These are phyloP conservation scores for Backusella liffmaniae DNA, from an alignment of 192 early-diverging fungal genomes.

Conservation along the genomic window DNA sequence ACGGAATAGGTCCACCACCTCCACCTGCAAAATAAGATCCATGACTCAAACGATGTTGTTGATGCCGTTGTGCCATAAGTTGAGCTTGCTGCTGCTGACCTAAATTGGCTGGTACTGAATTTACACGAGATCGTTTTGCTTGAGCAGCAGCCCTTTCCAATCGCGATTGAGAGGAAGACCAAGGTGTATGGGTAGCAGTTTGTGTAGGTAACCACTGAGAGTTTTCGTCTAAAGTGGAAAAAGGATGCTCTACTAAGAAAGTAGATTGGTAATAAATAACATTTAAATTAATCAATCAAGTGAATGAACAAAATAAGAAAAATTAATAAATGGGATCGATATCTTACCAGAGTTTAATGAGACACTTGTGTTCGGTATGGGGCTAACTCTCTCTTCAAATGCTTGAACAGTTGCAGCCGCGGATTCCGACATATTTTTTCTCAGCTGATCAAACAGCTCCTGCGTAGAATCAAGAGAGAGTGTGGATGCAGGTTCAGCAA, in stretches of 20 bases:
- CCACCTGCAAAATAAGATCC: constrained; percentile 3
- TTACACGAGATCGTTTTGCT: constrained; percentile 23
- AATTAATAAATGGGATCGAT: not conserved
- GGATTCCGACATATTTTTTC: constrained; percentile 37
- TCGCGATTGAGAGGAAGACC: constrained; percentile 19
- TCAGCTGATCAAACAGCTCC: constrained; percentile 52
- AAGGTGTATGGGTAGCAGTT: constrained; percentile 7
- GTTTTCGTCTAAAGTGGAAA: not conserved
- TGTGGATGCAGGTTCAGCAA: constrained; percentile 66
- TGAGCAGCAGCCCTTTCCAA: constrained; percentile 11
- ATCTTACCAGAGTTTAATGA: constrained; percentile 9
- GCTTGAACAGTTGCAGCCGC: constrained; percentile 27
- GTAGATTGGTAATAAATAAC: not conserved
- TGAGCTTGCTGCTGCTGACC: constrained; percentile 23
- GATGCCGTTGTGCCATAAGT: constrained; percentile 14
- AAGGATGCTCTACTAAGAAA: not conserved
- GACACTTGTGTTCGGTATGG: constrained; percentile 12
- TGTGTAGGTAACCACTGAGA: not conserved
- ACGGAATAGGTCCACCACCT: not conserved
- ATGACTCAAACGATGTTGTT: constrained; percentile 19
- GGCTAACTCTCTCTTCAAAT: constrained; percentile 18
- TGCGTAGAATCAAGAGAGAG: constrained; percentile 60
- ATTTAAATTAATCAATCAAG: not conserved
- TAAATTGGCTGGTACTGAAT: constrained; percentile 28
- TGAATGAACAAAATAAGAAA: not conserved